phyloP scores from a whole-genome alignment of 2,329 filamentous ascomycete species.

The Aspergillus arachidicola region DNA sequence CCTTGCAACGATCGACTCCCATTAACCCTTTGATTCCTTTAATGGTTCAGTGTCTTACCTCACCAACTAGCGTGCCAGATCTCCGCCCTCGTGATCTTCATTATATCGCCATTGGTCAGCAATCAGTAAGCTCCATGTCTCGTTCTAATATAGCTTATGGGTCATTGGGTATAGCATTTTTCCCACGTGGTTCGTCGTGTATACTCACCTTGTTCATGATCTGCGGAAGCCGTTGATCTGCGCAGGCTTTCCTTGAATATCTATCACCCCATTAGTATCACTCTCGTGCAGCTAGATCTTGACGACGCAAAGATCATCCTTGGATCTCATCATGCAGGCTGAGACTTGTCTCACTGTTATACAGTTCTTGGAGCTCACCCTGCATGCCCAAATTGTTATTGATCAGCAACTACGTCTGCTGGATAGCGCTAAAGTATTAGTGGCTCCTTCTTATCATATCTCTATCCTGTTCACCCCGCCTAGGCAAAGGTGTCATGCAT shows the following conservation, averaged over 20 bases:
- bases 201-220: background rate
- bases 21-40: background rate
- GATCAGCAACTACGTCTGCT: background rate
- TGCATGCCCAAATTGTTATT: background rate
- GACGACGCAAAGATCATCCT: background rate
- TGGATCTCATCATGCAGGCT: background rate
- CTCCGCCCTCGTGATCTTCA: background rate
- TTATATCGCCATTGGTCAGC: background rate
- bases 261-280: background rate
- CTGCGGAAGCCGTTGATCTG: background rate
- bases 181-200: background rate
- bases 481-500: background rate
- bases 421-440: background rate
- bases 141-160: background rate
- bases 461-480: background rate
- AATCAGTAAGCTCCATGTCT: background rate
- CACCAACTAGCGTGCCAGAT: background rate
- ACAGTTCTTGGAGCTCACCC: background rate
- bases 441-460: background rate
- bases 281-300: background rate
- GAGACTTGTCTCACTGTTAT: background rate
- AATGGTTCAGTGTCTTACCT: background rate
- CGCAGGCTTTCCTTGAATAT: background rate
- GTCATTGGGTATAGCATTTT: background rate
- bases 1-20: background rate